Evolutionary conservation across 306 rosid species (phyloP), one percentile per base, ranked within the genome.

Genomic region (Ormosia emarginata): DNA sequence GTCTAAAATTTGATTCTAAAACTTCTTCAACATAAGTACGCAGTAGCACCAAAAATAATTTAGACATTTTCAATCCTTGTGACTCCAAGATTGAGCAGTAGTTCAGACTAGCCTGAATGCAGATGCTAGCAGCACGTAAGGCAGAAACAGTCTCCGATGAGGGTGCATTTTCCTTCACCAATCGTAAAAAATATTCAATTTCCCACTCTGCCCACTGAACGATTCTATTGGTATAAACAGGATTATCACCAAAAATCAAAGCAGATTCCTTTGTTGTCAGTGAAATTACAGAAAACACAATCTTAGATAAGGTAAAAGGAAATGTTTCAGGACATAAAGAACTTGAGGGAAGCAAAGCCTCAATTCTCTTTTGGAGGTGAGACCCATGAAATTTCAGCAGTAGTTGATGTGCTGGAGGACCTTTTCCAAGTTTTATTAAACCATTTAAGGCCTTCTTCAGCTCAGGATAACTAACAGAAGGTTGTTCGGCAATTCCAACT

Each of bases 141-240:
- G 99, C 94, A 81, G 90, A 85, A 80, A 90, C 81, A 43, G 93
- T 88, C 83, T 92, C 97, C 2, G 97, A 89, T 71, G 90, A 86
- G 18, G 98, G 98, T 67, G 94, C 93, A 79, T 91, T 92, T 83
- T 93, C 98, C 84, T 92, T 95, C 84, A 95, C 94, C 80, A 94
- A 75, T 57, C 97, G 88, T 67, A 92, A 91, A 89, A 95, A 93
- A 79, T 84, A 91, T 85, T 95, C 99, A 57, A 95, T 88, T 87
- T 93, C 92, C 96, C 97, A 92, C 88, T 95, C 99, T 77, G 97
- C 99, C 99, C 99, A 95, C 85, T 93, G 99, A 86, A 95, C 98
- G 36, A 95, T 68, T 86, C 96, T 84, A 81, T 95, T 95, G 52
- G 94, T 90, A 86, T 93, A 93, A 79, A 91, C 88, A 66, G 98